phyloP scores from a whole-genome alignment of 768 basidiomycete species.

The Galerina marginata region DNA sequence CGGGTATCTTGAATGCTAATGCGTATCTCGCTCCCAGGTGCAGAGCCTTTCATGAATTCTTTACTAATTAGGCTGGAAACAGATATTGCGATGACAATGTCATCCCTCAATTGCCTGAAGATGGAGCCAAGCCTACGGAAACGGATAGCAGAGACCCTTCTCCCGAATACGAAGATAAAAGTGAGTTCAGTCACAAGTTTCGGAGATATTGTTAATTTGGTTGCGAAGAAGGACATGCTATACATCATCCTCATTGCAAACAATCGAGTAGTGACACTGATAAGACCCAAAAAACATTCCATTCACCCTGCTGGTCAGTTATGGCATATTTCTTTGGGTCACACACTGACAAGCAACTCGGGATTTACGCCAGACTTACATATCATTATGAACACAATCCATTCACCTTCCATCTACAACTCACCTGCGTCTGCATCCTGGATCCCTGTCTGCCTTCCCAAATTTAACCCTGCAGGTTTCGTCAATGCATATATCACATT shows the following conservation, averaged over 20 bases:
- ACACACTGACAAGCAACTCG: neutral
- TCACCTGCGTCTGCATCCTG: constrained; percentile 86
- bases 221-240: constrained; percentile 73
- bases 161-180: constrained; percentile 82
- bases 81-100: constrained; percentile 82
- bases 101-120: constrained; percentile 81
- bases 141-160: constrained; percentile 78
- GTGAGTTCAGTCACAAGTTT: constrained; percentile 38
- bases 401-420: constrained; percentile 78
- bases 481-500: constrained; percentile 91
- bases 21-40: constrained; percentile 51
- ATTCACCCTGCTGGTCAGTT: constrained; percentile 89
- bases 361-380: constrained; percentile 70
- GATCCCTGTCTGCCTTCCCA: constrained; percentile 95
- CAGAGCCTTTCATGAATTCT: constrained; percentile 80
- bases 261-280: constrained; percentile 81
- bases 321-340: neutral
- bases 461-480: constrained; percentile 89
- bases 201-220: neutral
- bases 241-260: constrained; percentile 88
- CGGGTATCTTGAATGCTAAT: neutral
- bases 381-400: constrained; percentile 89
- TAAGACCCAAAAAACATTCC: constrained; percentile 90
- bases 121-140: constrained; percentile 73
- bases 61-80: constrained; percentile 72